Conservation (phyloP, 495 filamentous ascomycete genomes). For the Penicillium argentinense region DNA sequence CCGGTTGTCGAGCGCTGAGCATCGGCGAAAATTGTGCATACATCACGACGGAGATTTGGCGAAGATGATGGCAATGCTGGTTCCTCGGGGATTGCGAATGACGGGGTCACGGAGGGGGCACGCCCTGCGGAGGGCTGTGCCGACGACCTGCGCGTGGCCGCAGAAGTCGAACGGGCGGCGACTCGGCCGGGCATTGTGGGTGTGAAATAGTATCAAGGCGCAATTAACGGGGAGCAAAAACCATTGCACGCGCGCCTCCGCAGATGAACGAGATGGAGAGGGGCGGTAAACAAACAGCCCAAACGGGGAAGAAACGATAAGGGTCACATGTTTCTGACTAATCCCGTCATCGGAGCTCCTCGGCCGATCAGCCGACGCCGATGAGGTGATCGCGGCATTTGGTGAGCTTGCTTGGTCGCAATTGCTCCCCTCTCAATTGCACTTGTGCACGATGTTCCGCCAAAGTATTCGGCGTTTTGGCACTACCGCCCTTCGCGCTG, state of each 20-base stretch:
- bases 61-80: slow-evolving; percentile 51
- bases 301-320: slow-evolving; percentile 44
- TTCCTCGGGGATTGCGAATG: slow-evolving; percentile 69
- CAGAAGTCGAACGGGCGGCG: slow-evolving; percentile 55
- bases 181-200: slow-evolving; percentile 61
- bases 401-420: neutral
- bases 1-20: slow-evolving; percentile 85
- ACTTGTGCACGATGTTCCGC: slow-evolving; percentile 51
- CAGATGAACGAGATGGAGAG: slow-evolving; percentile 20
- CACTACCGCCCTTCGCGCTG: slow-evolving; percentile 51
- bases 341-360: slow-evolving; percentile 20
- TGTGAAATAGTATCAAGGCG: slow-evolving; percentile 20
- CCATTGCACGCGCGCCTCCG: slow-evolving; percentile 29
- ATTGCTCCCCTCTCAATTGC: slow-evolving; percentile 10
- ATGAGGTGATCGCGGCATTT: slow-evolving; percentile 3
- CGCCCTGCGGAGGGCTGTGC: slow-evolving; percentile 56
- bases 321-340: slow-evolving; percentile 24
- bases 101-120: slow-evolving; percentile 61
- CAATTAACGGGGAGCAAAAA: slow-evolving; percentile 21
- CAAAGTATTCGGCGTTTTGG: slow-evolving; percentile 56
- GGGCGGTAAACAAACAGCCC: slow-evolving; percentile 52
- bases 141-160: slow-evolving; percentile 58
- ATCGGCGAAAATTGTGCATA: slow-evolving; percentile 79
- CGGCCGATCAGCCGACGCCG: slow-evolving; percentile 9
- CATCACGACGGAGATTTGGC: slow-evolving; percentile 69